Conservation (phyloP, 1,284 basidiomycete genomes). For the Trichosporon sp. region DNA sequence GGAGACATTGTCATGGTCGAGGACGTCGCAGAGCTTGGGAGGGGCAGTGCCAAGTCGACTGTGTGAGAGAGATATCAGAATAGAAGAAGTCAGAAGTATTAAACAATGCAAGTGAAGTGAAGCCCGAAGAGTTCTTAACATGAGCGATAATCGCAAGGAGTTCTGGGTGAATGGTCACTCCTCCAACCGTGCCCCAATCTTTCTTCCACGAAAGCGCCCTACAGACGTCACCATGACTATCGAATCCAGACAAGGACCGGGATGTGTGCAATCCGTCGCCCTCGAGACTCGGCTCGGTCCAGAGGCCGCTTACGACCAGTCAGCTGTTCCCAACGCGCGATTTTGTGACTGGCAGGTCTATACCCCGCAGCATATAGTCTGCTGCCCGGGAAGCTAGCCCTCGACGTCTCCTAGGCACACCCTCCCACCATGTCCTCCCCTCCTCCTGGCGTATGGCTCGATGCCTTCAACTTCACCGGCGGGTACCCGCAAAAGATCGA, state of each 20-base stretch:
- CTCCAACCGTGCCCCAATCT: too few species aligned
- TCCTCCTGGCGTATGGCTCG: slow-evolving; percentile 20
- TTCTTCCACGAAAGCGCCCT: too few species aligned
- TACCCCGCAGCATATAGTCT: too few species aligned
- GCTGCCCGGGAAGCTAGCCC: too few species aligned
- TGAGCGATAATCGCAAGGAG: too few species aligned
- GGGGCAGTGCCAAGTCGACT: not conserved
- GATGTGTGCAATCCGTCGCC: not conserved
- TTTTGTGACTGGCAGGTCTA: not conserved
- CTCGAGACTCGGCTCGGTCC: not conserved
- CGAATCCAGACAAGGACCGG: not conserved
- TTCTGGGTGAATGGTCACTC: too few species aligned
- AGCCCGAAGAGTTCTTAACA: too few species aligned
- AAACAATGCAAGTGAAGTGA: too few species aligned
- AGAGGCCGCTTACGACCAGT: not conserved
- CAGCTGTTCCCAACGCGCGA: not conserved
- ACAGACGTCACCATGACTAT: not conserved
- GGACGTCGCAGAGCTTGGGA: not conserved
- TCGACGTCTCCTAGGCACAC: not conserved
- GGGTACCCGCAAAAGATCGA: slow-evolving; percentile 39
- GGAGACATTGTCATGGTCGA: slow-evolving; percentile 7
- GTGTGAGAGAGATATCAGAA: not conserved
- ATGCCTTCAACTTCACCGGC: slow-evolving; percentile 43
- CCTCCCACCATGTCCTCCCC: not conserved
- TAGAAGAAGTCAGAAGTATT: too few species aligned